Conservation (phyloP, 2,329 filamentous ascomycete genomes). For the Septoria petroselini region DNA sequence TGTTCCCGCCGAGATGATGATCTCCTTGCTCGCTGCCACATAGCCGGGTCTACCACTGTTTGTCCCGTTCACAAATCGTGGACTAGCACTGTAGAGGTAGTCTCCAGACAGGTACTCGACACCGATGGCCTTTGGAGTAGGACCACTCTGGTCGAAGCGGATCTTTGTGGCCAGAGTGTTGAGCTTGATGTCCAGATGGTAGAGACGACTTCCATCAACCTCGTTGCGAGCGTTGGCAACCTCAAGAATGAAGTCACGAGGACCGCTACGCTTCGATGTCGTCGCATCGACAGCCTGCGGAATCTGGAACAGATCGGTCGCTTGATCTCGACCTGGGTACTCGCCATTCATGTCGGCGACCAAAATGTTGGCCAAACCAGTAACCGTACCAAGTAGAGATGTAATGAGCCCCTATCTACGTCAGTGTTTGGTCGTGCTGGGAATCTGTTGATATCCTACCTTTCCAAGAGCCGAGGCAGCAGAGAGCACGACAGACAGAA, state of each 20-base stretch:
- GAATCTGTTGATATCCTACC: slow-evolving; percentile 42
- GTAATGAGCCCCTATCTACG: slow-evolving; percentile 34
- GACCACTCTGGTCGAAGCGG: slow-evolving; percentile 60
- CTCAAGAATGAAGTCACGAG: slow-evolving; percentile 55
- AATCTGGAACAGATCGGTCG: slow-evolving; percentile 55
- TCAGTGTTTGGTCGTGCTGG: slow-evolving; percentile 31
- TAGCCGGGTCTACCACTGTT: slow-evolving; percentile 41
- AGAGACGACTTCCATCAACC: slow-evolving; percentile 51
- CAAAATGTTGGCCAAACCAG: slow-evolving; percentile 22
- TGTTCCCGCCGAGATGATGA: slow-evolving; percentile 52
- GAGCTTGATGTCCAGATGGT: slow-evolving; percentile 56
- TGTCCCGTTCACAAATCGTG: slow-evolving; percentile 4
- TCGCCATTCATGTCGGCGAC: slow-evolving; percentile 45
- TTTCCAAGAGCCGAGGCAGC: slow-evolving; percentile 54
- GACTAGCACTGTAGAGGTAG: slow-evolving; percentile 42
- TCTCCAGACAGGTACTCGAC: slow-evolving; percentile 45
- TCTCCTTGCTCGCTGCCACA: slow-evolving; percentile 45
- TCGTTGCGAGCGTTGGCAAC: slow-evolving; percentile 49
- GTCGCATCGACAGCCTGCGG: slow-evolving; percentile 43
- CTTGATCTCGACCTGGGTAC: slow-evolving; percentile 45
- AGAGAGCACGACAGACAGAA: slow-evolving; percentile 53
- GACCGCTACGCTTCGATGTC: slow-evolving; percentile 46
- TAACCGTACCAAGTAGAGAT: slow-evolving; percentile 30
- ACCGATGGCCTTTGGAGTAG: slow-evolving; percentile 49
- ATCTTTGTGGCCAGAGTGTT: slow-evolving; percentile 67